phyloP scores from a whole-genome alignment of 257 asterid genomes.

The Lithospermum erythrorhizon region DNA sequence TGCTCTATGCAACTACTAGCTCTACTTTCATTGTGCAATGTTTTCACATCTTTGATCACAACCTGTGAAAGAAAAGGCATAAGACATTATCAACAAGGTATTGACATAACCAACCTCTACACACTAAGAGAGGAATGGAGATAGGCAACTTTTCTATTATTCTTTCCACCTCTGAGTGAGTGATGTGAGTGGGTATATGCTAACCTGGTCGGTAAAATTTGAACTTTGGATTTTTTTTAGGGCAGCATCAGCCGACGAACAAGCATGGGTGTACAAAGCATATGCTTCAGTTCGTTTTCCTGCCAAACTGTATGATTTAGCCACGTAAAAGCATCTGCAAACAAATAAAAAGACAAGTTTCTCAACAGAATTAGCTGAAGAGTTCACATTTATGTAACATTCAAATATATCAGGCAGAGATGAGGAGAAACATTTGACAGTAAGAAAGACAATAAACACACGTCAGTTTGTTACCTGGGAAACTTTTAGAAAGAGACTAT shows the following conservation, averaged over 20 bases:
- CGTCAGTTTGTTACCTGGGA: background rate
- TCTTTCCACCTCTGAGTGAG: background rate
- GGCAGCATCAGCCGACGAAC: constrained; percentile 52
- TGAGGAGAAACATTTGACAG: no score
- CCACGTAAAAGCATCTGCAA: constrained; percentile 91
- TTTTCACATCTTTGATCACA: constrained; percentile 52
- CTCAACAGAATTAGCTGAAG: constrained; percentile 9
- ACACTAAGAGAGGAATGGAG: no score
- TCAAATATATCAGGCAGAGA: background rate
- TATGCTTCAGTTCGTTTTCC: constrained; percentile 94
- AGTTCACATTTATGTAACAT: background rate
- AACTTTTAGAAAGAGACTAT: background rate
- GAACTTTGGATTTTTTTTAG: constrained; percentile 45
- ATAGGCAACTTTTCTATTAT: background rate
- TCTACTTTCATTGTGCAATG: constrained; percentile 52
- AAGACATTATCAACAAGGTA: constrained; percentile 3
- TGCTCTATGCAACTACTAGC: constrained; percentile 82
- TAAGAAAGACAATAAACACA: constrained; percentile 2
- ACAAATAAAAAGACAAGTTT: constrained; percentile 14
- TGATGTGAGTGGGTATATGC: constrained; percentile 4
- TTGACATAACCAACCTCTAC: background rate
- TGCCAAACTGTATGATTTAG: constrained; percentile 84
- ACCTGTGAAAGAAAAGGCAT: constrained; percentile 30
- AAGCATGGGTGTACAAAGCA: constrained; percentile 60
- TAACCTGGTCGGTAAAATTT: constrained; percentile 51